Evolutionary conservation across 371 early-diverging fungal species (phyloP), one percentile per base, ranked within the genome.

Genomic region (Chytridium lagenaria): DNA sequence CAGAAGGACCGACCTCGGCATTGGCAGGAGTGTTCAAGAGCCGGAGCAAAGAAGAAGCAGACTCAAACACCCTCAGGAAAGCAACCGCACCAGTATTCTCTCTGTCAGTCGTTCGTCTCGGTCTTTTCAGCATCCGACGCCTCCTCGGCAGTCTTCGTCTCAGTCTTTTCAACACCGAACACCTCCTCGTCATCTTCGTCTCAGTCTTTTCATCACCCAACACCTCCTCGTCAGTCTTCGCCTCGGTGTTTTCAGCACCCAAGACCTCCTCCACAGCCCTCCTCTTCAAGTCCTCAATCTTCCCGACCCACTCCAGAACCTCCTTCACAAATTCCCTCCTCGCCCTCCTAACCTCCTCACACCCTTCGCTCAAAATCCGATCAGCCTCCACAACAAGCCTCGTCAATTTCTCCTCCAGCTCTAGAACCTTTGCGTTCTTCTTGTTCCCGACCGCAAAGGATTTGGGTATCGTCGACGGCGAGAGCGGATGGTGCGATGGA

Each of bases 241-340:
- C 19, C 19, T 55, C 55, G 55, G 10, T 26, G 10, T 26, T 26
- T 10, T 23, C 26, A 7, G 16, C 55, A 16, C 55, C 55, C 10
- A 26, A 5, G 10, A 10, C 55, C 10, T 7, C 26, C 55, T 16
- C 55, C 10, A 28, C 55, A 16, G 55, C 55, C 37, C 40, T 52
- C 73, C 72, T 40, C 59, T 67, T 73, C 34, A 49, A 39, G 26
- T 37, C 68, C 31, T 76, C 76, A 5, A 76, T 22, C 64, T 59
- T 40, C 51, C 44, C 72, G 61, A 76, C 40, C 36, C 26, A 36
- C 44, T n/a, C 50, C 2, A 49, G 31, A 2, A 71, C 69, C 22
- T n/a, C 51, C 36, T 37, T 38, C n/a, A 76, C 72, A 40, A 76
- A 37, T 38, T 40, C 40, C 63, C 63, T 70, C 39, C 76, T 64